Percentiles rank a stretch among this genome's conserved stretches.
Conservation (phyloP, 495 filamentous ascomycete species). For the Daldinia loculata region DNA sequence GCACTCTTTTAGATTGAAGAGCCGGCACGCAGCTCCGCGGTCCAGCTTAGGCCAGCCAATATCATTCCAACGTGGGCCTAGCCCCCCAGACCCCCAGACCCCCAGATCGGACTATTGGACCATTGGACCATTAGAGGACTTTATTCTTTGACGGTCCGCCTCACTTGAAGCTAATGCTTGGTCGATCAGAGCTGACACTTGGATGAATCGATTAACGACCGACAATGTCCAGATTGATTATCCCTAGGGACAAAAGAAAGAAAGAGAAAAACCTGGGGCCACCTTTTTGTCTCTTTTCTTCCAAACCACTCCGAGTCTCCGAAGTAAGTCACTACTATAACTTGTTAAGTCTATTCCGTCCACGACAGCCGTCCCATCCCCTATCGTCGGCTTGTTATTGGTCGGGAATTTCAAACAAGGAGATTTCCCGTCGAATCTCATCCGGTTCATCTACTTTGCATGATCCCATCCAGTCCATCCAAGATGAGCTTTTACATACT, state of each 20-base stretch:
- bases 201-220: conserved; percentile 5
- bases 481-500: conserved; percentile 31
- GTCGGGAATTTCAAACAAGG: conserved; percentile 35
- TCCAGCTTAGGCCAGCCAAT: conserved; percentile 19
- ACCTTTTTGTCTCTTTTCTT: conserved; percentile 14
- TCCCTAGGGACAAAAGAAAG: neutral
- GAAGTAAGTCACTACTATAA: conserved; percentile 21
- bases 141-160: conserved; percentile 38
- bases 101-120: neutral
- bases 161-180: conserved; percentile 27
- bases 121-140: neutral
- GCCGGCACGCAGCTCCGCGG: conserved; percentile 46
- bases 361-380: conserved; percentile 31
- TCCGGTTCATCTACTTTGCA: conserved; percentile 43
- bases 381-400: conserved; percentile 36
- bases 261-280: neutral
- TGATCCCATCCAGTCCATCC: conserved; percentile 39
- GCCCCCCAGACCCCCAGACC: conserved; percentile 1
- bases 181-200: conserved; percentile 31
- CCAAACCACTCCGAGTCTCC: conserved; percentile 34
- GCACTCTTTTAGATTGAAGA: conserved; percentile 46
- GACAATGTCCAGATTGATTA: conserved; percentile 39
- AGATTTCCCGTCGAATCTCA: conserved; percentile 43
- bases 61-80: conserved; percentile 2
- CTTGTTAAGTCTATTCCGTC: conserved; percentile 10